Base-by-base conservation (phyloP, 2,329 filamentous ascomycete genomes). In the Ceratocystis eucalypticola region DNA sequence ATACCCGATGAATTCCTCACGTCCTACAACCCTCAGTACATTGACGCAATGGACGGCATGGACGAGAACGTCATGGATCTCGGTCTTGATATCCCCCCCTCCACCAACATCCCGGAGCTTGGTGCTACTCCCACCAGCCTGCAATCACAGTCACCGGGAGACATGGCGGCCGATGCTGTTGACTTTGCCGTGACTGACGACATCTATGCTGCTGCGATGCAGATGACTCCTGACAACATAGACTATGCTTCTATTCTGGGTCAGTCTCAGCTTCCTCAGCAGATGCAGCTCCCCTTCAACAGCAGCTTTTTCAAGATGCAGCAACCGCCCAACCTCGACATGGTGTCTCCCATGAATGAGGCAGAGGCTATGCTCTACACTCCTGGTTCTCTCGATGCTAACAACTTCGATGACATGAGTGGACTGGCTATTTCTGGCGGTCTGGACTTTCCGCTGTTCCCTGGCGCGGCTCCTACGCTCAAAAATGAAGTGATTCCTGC, bases 361-460 rank as follows among this genome's bases (percentile, higher is more conserved):
- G 63, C 41, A 3, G 63, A 68, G 48, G 77, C 84, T 1, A 88
- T 89, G 77, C 80, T 90, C 41, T 88, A 81, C 75, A 88, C 87
- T 8, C 85, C 88, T 61, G 86, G 85, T 0, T 74, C 84, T 68
- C 77, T 78, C 20, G 81, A 84, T 28, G 79, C 84, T 30, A 87
- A 91, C 68, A 82, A 80, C 48, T 88, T 85, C 70, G 82, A 83
- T 50, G 85, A 86, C 37, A 55, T 63, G 17, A 59, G 55, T 20
- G 55, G 55, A 6, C 55, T 76, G 2, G 75, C 76, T 41, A 76
- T 75, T 61, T 76, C 73, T n/a, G 76, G 73, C 8, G 76, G 77
- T n/a, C 76, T 74, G 10, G 87, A 90, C 73, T 91, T 90, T 70
- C 80, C 82, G 20, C 79, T 91, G 17, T 90, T 82, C 71, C 80